Base-by-base conservation (phyloP, 2,329 filamentous ascomycete genomes). In the Falciphora oryzae region DNA sequence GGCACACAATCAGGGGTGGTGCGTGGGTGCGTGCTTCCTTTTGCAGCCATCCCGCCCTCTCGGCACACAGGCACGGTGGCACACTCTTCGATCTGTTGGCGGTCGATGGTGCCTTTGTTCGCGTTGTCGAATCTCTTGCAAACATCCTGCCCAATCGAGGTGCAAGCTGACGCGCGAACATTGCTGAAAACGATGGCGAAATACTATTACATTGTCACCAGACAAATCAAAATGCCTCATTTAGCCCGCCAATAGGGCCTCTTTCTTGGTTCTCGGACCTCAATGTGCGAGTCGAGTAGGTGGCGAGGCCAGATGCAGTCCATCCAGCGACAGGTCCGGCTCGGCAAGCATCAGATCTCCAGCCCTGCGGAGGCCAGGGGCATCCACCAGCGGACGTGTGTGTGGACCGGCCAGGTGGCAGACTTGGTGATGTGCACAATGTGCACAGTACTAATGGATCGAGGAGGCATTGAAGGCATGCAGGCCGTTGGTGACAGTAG, bases 341-440 rank as follows among this genome's bases (percentile, higher is more conserved):
- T 53, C 44, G 44, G 44, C 44, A 53, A 53, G 44, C 44, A 53
- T 53, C 44, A 53, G 44, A 53, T 53, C 44, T 53, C 44, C 44
- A 53, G 44, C 44, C 44, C 44, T 53, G 44, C 44, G 44, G 44
- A 53, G 44, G 18, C 8, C 22, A n/a, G 22, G 44, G 44, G 44
- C 44, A 53, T 53, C 44, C 44, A 53, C 44, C 32, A n/a, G 18
- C 14, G 8, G 44, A 53, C 22, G 44, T 22, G 44, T 53, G 44
- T 22, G 44, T 53, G 44, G 44, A n/a, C 44, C 44, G 8, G 32
- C 32, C 8, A 11, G 32, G 10, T 35, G 32, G 32, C 32, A 35
- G 38, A 44, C 16, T 44, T 16, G 1, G 14, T 4, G 4, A 18
- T 44, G 38, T 44, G 7, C 38, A 22, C 44, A 22, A 38, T 18